Base-by-base conservation (phyloP, 495 filamentous ascomycete genomes). In the Neurospora sp. region DNA sequence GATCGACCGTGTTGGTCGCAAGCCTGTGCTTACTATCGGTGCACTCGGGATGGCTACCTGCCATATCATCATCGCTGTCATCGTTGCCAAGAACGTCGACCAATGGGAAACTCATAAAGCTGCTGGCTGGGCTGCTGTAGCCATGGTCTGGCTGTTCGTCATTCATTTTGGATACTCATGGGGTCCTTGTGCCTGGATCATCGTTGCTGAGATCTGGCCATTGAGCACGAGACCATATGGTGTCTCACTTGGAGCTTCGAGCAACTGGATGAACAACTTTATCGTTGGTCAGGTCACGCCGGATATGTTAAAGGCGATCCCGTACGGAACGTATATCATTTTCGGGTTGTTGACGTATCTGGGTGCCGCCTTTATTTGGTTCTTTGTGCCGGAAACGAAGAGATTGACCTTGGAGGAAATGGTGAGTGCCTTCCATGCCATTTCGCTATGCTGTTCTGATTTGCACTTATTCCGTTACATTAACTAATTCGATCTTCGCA, bases 81-180 rank as follows among this genome's bases (percentile, higher is more conserved):
- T 95, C 76, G 85, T 92, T 14, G 92, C 88, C 61, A 88, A 84
- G 71, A 89, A 91, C 81, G 82, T 89, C 6, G 72, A 89, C 74
- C 79, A 84, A 40, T 90, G 92, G 87, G 76, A 80, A 1, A 75
- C 78, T 9, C 88, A 96, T 73, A 78, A 81, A 22, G 87, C 87
- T 0, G 91, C 90, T 8, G 93, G 91, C 0, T 96, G 92, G 92
- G 92, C 85, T 4, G 92, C 90, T 8, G 90, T 93, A 20, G 89
- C 84, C 72, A 93, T 94, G 86, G 91, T 96, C 72, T 96, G 91
- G 87, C 86, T 94, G 39, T 96, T 93, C 76, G 91, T 94, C 76
- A 83, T 93, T 53, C 90, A 93, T 77, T 96, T 94, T 77, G 92
- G 91, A 38, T 94, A 92, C 80, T 89, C 86, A 40, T 92, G 90